Evolutionary conservation across 2,329 filamentous ascomycete genomes (phyloP).

Genomic region (Pestalotiopsis sp.): DNA sequence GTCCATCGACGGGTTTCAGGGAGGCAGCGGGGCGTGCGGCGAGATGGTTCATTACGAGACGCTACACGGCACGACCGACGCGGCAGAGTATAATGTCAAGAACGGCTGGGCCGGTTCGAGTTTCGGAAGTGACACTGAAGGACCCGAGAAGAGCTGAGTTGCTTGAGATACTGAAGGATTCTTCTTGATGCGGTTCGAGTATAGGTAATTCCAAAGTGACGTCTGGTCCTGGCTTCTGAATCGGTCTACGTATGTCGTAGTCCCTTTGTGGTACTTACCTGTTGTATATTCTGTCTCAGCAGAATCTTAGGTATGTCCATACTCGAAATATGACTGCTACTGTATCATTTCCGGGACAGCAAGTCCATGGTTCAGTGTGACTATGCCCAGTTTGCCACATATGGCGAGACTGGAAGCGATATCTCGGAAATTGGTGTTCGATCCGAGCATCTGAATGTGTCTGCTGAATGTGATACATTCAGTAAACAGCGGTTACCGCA

Average conservation of each 20-base stretch:
- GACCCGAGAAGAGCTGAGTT: not conserved
- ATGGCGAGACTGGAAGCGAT: not conserved
- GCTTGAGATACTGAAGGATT: not conserved
- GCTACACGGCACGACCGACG: constrained; percentile 35
- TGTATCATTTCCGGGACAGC: not conserved
- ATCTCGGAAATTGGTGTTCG: not conserved
- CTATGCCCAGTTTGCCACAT: not conserved
- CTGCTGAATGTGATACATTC: too few species aligned
- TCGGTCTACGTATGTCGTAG: too few species aligned
- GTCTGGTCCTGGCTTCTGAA: not conserved
- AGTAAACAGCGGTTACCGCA: not conserved
- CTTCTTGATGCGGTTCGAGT: not conserved
- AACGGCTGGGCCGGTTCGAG: constrained; percentile 40
- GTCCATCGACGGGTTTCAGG: constrained; percentile 30
- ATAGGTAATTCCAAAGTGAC: not conserved
- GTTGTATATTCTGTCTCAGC: not conserved
- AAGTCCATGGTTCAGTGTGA: not conserved
- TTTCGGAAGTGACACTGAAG: constrained; percentile 17
- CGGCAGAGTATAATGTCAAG: constrained; percentile 30
- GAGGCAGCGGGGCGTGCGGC: constrained; percentile 21
- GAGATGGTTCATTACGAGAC: constrained; percentile 27
- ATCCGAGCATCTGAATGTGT: not conserved
- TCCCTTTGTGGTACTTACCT: not conserved
- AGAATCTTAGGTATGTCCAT: not conserved
- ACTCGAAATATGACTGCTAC: not conserved